Evolutionary conservation across 1,139 yeast genomes (phyloP).

Genomic region (Chernovozyma sophiae-reginae): DNA sequence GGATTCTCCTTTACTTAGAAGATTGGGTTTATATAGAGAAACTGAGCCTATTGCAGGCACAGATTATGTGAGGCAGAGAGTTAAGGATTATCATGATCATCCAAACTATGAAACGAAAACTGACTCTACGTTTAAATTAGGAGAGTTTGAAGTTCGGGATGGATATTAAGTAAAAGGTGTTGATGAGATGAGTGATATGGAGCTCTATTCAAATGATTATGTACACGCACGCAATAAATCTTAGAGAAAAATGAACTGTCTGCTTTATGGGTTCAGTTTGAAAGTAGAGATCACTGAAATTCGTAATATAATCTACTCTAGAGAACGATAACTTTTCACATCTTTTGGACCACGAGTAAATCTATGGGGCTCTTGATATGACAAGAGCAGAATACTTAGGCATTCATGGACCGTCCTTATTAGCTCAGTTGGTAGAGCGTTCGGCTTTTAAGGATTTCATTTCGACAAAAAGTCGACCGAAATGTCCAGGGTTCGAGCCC

Average conservation of each 20-base stretch:
- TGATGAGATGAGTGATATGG: background rate
- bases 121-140: conserved; percentile 22
- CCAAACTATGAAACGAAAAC: conserved; percentile 19
- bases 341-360: too few relatives aligned
- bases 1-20: conserved; percentile 26
- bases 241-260: too few relatives aligned
- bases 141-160: conserved; percentile 24
- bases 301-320: too few relatives aligned
- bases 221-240: too few relatives aligned
- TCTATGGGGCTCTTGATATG: too few relatives aligned
- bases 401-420: conserved; percentile 6
- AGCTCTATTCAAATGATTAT: too few relatives aligned
- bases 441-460: conserved; percentile 8
- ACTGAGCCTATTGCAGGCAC: conserved; percentile 23
- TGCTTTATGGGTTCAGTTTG: too few relatives aligned
- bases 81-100: conserved; percentile 23
- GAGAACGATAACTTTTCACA: too few relatives aligned
- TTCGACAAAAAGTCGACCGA: conserved; percentile 7
- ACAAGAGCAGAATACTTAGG: too few relatives aligned
- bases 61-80: conserved; percentile 26
- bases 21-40: conserved; percentile 23
- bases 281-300: too few relatives aligned
- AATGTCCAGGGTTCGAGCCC: conserved; percentile 10
- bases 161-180: conserved; percentile 13
- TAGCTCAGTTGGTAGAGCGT: conserved; percentile 10